These are phyloP conservation scores for Cryptococcus deneoformans DNA, from an alignment of 1,284 basidiomycete species.

Conservation along the genomic window DNA sequence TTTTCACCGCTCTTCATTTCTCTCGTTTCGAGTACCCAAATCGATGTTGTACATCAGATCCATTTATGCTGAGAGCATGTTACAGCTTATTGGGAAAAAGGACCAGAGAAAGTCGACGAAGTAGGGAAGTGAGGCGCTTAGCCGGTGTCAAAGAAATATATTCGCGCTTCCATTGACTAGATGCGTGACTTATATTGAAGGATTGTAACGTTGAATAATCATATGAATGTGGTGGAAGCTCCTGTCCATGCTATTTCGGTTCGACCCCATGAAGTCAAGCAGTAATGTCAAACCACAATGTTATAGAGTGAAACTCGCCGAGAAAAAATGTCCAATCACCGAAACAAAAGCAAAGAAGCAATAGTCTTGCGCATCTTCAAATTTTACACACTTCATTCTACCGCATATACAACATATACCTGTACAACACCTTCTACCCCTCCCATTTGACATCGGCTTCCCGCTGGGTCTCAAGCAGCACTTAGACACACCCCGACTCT, in stretches of 20 bases:
- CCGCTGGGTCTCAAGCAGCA: slow-evolving; percentile 16
- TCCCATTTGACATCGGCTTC: too few relatives aligned
- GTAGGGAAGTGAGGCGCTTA: slow-evolving; percentile 53
- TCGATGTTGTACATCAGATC: slow-evolving; percentile 1
- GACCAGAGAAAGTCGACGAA: slow-evolving; percentile 41
- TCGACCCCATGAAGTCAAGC: too few relatives aligned
- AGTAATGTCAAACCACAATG: too few relatives aligned
- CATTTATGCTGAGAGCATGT: slow-evolving; percentile 8
- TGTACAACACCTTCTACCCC: too few relatives aligned
- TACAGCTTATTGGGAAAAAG: slow-evolving; percentile 13
- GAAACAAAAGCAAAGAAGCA: too few relatives aligned
- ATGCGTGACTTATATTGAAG: background rate
- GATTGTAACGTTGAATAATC: background rate
- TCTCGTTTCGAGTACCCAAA: background rate
- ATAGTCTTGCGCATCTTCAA: too few relatives aligned
- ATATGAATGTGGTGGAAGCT: too few relatives aligned
- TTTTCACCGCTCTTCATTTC: background rate
- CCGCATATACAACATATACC: too few relatives aligned
- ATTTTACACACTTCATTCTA: background rate
- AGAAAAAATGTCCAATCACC: too few relatives aligned
- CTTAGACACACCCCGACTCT: slow-evolving; percentile 72
- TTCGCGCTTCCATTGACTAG: background rate
- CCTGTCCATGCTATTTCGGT: too few relatives aligned
- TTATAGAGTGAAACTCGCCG: too few relatives aligned
- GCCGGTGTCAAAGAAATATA: background rate